A percentile compares a stretch with the other conserved stretches of the same genome.
phyloP scores from a whole-genome alignment of 2,329 filamentous ascomycete genomes.

The Pestalotiopsis sp. region DNA sequence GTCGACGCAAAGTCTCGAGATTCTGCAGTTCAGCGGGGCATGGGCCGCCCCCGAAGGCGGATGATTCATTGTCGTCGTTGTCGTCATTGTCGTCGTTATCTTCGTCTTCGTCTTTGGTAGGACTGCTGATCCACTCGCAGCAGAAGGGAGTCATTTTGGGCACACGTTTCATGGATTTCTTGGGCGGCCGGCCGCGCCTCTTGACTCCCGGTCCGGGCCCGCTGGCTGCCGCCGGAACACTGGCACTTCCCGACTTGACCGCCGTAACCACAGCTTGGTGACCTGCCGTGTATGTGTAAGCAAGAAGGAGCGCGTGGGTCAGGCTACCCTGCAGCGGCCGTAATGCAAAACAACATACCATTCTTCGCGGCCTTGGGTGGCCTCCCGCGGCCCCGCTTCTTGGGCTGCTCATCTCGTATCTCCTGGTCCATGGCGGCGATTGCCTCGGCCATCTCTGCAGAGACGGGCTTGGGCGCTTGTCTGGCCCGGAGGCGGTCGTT shows the following conservation, averaged over 20 bases:
- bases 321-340: not conserved
- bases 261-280: not conserved
- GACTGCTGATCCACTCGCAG: conserved; percentile 54
- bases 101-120: conserved; percentile 12
- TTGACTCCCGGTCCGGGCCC: conserved; percentile 13
- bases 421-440: conserved; percentile 1
- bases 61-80: no score
- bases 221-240: not conserved
- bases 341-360: conserved; percentile 32
- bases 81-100: no score
- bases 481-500: not conserved
- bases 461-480: not conserved
- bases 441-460: not conserved
- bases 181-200: conserved; percentile 43
- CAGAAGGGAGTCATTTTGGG: conserved; percentile 53
- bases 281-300: not conserved
- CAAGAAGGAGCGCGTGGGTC: not conserved
- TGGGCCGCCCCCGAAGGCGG: conserved; percentile 15
- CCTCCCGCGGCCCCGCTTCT: conserved; percentile 42
- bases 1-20: conserved; percentile 57
- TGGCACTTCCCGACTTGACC: conserved; percentile 1
- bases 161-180: conserved; percentile 14
- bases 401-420: not conserved
- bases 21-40: conserved; percentile 67
- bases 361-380: conserved; percentile 48